Evolutionary conservation across 176 grass and related monocot species (phyloP).

Genomic region (Tillandsia fasciculata): DNA sequence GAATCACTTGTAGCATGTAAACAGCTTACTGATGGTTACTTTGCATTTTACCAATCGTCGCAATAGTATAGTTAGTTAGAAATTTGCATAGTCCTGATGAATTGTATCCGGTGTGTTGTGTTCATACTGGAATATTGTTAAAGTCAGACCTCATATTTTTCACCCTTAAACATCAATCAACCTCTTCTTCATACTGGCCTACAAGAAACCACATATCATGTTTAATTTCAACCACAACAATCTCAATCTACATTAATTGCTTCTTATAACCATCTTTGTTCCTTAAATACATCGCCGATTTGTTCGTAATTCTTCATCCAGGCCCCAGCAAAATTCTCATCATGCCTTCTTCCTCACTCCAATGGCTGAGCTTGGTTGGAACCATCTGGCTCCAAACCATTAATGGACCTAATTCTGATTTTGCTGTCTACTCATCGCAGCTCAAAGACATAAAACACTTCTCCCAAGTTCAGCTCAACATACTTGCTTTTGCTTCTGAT

Average conservation of each 20-base stretch:
- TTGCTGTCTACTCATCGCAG: conserved; percentile 85
- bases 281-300: background rate
- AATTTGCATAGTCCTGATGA: too few species aligned
- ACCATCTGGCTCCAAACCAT: conserved; percentile 92
- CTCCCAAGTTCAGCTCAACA: conserved; percentile 81
- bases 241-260: conserved; percentile 37
- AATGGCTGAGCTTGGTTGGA: conserved; percentile 82
- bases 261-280: conserved; percentile 2
- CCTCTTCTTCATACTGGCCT: conserved; percentile 35
- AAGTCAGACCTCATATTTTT: too few species aligned
- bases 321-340: conserved; percentile 1
- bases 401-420: conserved; percentile 88
- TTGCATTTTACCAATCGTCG: too few species aligned
- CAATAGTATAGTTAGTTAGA: too few species aligned
- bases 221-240: conserved; percentile 21
- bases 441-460: conserved; percentile 70
- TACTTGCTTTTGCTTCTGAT: conserved; percentile 91
- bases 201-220: conserved; percentile 34
- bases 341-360: conserved; percentile 39
- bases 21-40: too few species aligned
- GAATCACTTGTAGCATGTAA: background rate
- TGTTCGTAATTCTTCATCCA: background rate
- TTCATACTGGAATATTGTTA: too few species aligned
- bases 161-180: background rate
- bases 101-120: too few species aligned